phyloP scores from a whole-genome alignment of 495 filamentous ascomycete species.

The Rhypophila decipiens region DNA sequence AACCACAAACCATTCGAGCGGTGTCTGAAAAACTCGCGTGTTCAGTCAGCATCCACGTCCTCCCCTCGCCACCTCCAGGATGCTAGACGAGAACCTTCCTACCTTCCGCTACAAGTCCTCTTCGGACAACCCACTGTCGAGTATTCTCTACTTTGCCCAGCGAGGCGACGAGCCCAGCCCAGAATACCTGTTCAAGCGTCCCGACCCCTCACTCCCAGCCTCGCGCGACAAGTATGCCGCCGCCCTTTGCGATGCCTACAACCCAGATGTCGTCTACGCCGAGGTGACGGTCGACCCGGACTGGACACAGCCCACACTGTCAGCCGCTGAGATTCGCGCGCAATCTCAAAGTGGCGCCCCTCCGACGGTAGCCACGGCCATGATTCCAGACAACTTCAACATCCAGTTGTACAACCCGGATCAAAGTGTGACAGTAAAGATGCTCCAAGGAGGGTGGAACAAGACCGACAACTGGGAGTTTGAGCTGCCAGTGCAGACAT shows the following conservation, averaged over 20 bases:
- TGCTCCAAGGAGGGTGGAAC: slow-evolving; percentile 70
- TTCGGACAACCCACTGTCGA: slow-evolving; percentile 40
- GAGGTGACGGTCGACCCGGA: slow-evolving; percentile 80
- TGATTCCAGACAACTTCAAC: slow-evolving; percentile 69
- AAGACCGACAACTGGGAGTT: slow-evolving; percentile 80
- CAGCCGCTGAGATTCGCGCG: slow-evolving; percentile 68
- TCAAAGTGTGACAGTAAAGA: slow-evolving; percentile 65
- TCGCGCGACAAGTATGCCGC: slow-evolving; percentile 79
- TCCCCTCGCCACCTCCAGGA: slow-evolving; percentile 25
- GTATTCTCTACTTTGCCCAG: slow-evolving; percentile 65
- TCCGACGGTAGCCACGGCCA: slow-evolving; percentile 64
- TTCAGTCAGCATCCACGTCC: too few species aligned
- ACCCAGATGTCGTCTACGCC: slow-evolving; percentile 74
- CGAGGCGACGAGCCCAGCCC: slow-evolving; percentile 73
- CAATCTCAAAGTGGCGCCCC: slow-evolving; percentile 54
- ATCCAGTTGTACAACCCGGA: slow-evolving; percentile 94
- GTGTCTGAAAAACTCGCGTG: neutral
- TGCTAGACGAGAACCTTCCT: slow-evolving; percentile 94
- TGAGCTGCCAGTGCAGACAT: slow-evolving; percentile 81
- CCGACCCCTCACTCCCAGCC: slow-evolving; percentile 60
- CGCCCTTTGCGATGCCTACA: slow-evolving; percentile 77
- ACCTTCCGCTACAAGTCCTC: slow-evolving; percentile 41
- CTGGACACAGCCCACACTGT: slow-evolving; percentile 76
- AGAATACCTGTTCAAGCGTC: slow-evolving; percentile 70
- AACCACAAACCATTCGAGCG: neutral